Evolutionary conservation across 768 basidiomycete genomes (phyloP), one percentile per base, ranked within the genome.

Genomic region (Hygrophoropsis aurantiaca): DNA sequence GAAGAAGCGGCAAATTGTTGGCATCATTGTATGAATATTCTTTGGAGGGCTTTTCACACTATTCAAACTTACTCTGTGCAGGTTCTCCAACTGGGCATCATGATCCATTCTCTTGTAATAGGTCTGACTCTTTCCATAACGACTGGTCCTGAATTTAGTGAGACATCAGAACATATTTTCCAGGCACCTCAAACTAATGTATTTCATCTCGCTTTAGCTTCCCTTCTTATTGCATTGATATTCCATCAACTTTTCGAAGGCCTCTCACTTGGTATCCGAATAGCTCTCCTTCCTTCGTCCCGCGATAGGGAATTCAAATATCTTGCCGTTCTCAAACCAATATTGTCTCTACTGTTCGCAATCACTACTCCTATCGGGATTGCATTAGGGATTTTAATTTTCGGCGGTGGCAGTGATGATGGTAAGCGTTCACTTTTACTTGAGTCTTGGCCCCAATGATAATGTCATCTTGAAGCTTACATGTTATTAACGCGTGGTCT

Each of bases 211-310:
- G 42, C 44, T 26, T 30, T 30, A 89, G 87, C 84, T 2, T 84
- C 86, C 0, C 75, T 91, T 2, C 76, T 86, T 11, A 79, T 84
- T 4, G 88, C 88, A 1, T 80, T 91, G 25, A 69, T 81, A 20
- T 91, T 91, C 62, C 90, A 92, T 59, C 90, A 92, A 56, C 71
- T 90, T 9, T 92, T 91, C 54, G 90, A 91, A 57, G 90, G 89
- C 0, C 74, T 92, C 9, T 90, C 89, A 1, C 75, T 92, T 20
- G 90, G 90, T 2, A 87, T 91, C 42, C 79, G 90, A 13, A 87
- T 89, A 58, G 80, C 89, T 1, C 73, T 78, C 2, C 71, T 91
- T 11, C 84, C 86, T 0, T 69, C 79, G 1, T 54, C 56, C 4
- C 55, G 35, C 15, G 58, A 58, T 15, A 38, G 26, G 18, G 50